Evolutionary conservation across 352 stramenopile genomes (phyloP).

Genomic region (Phytophthora hybrid): DNA sequence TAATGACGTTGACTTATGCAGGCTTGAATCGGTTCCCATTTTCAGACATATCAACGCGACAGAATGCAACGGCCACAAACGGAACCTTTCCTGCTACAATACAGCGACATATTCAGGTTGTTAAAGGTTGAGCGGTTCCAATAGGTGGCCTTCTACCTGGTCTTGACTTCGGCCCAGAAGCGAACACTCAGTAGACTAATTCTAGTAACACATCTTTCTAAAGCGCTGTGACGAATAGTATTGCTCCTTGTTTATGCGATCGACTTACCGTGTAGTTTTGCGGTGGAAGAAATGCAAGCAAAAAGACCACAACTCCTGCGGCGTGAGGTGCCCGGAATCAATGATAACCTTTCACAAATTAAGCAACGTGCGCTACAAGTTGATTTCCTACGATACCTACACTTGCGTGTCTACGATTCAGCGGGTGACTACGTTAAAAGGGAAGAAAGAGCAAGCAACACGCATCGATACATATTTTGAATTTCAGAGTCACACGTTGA

Average conservation of each 20-base stretch:
- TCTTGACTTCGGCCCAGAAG: background rate
- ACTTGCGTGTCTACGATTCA: too few species aligned
- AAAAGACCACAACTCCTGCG: conserved; percentile 9
- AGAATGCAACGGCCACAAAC: background rate
- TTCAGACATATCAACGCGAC: background rate
- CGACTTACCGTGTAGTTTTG: background rate
- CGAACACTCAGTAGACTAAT: background rate
- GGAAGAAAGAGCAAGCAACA: too few species aligned
- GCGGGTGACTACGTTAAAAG: too few species aligned
- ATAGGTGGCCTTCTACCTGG: conserved; percentile 19
- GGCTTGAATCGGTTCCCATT: conserved; percentile 7
- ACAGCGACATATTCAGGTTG: background rate
- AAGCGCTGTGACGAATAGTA: background rate
- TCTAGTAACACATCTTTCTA: background rate
- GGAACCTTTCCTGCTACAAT: conserved; percentile 4
- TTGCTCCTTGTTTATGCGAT: background rate
- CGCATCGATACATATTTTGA: too few species aligned
- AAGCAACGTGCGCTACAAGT: too few species aligned
- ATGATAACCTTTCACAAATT: background rate
- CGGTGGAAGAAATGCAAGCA: conserved; percentile 9
- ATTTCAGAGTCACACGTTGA: too few species aligned
- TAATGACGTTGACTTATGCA: background rate
- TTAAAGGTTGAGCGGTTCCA: conserved; percentile 5
- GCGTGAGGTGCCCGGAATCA: conserved; percentile 18
- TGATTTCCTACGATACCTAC: too few species aligned